phyloP scores from a whole-genome alignment of 805 yeast genomes.

The Saccharomyces paradoxus region DNA sequence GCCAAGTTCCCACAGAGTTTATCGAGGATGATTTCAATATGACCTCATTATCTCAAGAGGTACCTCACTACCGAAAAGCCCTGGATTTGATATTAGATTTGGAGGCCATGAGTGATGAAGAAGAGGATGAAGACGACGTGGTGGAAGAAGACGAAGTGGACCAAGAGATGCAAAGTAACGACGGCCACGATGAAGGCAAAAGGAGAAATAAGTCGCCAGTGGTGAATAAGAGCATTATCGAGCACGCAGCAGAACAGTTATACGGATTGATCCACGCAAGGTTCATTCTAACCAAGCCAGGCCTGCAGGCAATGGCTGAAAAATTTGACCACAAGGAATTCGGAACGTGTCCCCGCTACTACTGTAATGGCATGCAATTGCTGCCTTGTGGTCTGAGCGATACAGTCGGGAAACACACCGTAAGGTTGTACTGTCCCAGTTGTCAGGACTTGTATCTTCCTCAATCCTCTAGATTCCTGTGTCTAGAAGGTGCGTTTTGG shows the following conservation, averaged over 20 bases:
- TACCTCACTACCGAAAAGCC: constrained; percentile 88
- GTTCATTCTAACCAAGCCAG: constrained; percentile 80
- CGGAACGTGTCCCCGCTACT: constrained; percentile 85
- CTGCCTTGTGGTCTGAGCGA: constrained; percentile 90
- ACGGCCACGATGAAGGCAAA: constrained; percentile 8
- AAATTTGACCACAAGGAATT: constrained; percentile 84
- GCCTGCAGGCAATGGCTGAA: constrained; percentile 85
- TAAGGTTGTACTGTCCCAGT: constrained; percentile 86
- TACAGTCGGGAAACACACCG: constrained; percentile 85
- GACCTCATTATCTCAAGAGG: constrained; percentile 78
- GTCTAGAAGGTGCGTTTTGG: constrained; percentile 93
- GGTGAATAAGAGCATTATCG: constrained; percentile 55
- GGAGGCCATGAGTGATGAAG: constrained; percentile 43
- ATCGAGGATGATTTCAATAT: constrained; percentile 95
- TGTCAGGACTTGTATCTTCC: constrained; percentile 90
- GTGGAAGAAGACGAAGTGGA: constrained; percentile 9
- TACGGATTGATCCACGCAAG: constrained; percentile 94
- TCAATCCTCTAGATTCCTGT: constrained; percentile 72
- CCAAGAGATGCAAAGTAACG: background rate
- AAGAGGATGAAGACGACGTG: constrained; percentile 17
- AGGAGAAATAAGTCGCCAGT: constrained; percentile 30
- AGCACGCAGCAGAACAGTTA: constrained; percentile 83
- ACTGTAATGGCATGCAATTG: constrained; percentile 82
- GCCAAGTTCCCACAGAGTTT: constrained; percentile 84
- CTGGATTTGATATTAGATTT: constrained; percentile 83